Percentiles rank a stretch among this genome's conserved stretches.
Conservation (phyloP, 345 rosid species). For the Linum lewisii region DNA sequence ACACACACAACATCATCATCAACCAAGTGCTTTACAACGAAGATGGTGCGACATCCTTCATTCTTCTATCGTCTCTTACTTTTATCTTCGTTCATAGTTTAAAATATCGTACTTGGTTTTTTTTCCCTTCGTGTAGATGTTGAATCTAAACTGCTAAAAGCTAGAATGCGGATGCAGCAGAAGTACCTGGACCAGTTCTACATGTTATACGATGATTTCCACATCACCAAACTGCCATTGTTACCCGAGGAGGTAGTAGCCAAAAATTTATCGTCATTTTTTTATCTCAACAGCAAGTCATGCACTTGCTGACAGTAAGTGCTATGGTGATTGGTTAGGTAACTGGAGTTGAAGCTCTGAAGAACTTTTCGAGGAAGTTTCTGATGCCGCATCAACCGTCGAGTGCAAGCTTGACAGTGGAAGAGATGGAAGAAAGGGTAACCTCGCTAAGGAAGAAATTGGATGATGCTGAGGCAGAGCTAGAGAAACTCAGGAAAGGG, state of each 20-base stretch:
- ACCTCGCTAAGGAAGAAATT: constrained; percentile 40
- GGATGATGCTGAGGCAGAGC: constrained; percentile 61
- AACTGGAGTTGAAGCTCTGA: constrained; percentile 87
- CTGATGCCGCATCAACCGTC: constrained; percentile 51
- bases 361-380: constrained; percentile 60
- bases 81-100: constrained; percentile 4
- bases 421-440: constrained; percentile 50
- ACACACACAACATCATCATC: constrained; percentile 88
- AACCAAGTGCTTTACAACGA: constrained; percentile 91
- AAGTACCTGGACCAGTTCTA: constrained; percentile 98
- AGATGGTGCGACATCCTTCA: constrained; percentile 43
- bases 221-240: constrained; percentile 91
- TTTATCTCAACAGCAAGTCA: no score
- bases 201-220: constrained; percentile 94
- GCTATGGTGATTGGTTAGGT: constrained; percentile 33
- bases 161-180: constrained; percentile 95
- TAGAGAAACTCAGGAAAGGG: constrained; percentile 54
- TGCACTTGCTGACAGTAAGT: background rate
- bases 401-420: constrained; percentile 29
- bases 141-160: constrained; percentile 82
- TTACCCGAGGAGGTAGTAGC: constrained; percentile 82
- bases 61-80: background rate
- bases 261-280: background rate
- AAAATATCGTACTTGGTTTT: constrained; percentile 11
- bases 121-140: constrained; percentile 35